These are phyloP conservation scores for Fusarium sororula DNA, from an alignment of 2,329 filamentous ascomycete species.

Conservation along the genomic window DNA sequence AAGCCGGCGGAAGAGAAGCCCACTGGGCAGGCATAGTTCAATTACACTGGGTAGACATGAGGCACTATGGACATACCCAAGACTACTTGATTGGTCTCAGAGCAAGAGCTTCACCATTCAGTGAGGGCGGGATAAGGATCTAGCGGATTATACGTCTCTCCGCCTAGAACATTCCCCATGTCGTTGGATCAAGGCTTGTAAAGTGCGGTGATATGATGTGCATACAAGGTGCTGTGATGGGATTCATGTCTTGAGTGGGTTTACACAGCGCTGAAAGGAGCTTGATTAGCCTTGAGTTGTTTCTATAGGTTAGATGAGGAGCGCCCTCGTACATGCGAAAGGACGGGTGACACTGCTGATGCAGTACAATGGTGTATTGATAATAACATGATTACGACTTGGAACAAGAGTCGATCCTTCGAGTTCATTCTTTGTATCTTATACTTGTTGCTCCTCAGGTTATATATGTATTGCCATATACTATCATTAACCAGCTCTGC, in stretches of 20 bases:
- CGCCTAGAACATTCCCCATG: not conserved
- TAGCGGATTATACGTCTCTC: not conserved
- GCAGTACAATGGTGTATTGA: constrained; percentile 3
- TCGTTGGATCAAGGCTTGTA: not conserved
- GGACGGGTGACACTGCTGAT: not conserved
- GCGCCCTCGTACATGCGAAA: constrained; percentile 8
- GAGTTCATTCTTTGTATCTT: not conserved
- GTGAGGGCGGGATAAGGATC: constrained; percentile 4
- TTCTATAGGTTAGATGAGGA: not conserved
- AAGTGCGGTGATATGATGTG: constrained; percentile 5
- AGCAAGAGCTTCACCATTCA: constrained; percentile 1
- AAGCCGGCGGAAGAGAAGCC: constrained; percentile 17
- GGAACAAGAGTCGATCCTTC: not conserved
- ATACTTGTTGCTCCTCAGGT: not conserved
- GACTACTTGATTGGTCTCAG: constrained; percentile 6
- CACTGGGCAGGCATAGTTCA: constrained; percentile 4
- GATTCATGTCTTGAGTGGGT: not conserved
- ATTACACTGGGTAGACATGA: constrained; percentile 4
- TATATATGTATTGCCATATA: not conserved
- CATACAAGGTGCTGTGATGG: not conserved
- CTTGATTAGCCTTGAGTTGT: not conserved
- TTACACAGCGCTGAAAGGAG: not conserved
- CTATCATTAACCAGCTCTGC: not conserved
- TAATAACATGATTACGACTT: constrained; percentile 19
- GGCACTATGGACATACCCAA: constrained; percentile 2